Evolutionary conservation across 331 rosid genomes (phyloP).

Genomic region (Telfairia occidentalis): DNA sequence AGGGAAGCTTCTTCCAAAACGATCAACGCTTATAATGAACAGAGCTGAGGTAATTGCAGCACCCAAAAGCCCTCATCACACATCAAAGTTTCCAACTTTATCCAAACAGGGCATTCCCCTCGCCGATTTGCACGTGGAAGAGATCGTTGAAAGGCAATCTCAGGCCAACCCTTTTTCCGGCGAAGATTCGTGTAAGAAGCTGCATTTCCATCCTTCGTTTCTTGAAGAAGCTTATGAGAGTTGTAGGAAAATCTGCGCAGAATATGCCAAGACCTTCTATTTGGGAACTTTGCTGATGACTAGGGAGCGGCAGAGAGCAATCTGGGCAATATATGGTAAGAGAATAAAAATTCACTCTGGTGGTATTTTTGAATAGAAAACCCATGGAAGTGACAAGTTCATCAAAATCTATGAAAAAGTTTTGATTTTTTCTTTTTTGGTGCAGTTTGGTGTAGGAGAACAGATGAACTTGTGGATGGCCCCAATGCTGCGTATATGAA

Average conservation of each 20-base stretch:
- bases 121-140: slow-evolving; percentile 40
- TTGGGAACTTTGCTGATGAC: slow-evolving; percentile 85
- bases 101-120: slow-evolving; percentile 43
- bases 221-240: slow-evolving; percentile 57
- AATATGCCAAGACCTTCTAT: slow-evolving; percentile 86
- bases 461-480: slow-evolving; percentile 79
- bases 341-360: neutral
- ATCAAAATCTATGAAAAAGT: neutral
- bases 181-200: neutral
- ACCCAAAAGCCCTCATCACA: slow-evolving; percentile 28
- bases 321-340: slow-evolving; percentile 85
- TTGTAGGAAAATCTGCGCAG: slow-evolving; percentile 66
- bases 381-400: neutral
- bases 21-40: slow-evolving; percentile 15
- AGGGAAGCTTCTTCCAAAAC: slow-evolving; percentile 13
- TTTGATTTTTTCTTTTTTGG: neutral
- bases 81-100: slow-evolving; percentile 20
- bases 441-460: slow-evolving; percentile 90
- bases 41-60: slow-evolving; percentile 35
- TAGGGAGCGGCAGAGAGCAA: slow-evolving; percentile 69
- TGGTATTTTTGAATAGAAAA: neutral
- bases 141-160: slow-evolving; percentile 59
- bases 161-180: slow-evolving; percentile 7
- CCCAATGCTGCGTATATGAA: slow-evolving; percentile 63
- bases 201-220: slow-evolving; percentile 34